A percentile compares a stretch with the other conserved stretches of the same genome.
Conservation (phyloP, 225 moss, liverwort and hornwort genomes). For the Takakia lepidozioides region DNA sequence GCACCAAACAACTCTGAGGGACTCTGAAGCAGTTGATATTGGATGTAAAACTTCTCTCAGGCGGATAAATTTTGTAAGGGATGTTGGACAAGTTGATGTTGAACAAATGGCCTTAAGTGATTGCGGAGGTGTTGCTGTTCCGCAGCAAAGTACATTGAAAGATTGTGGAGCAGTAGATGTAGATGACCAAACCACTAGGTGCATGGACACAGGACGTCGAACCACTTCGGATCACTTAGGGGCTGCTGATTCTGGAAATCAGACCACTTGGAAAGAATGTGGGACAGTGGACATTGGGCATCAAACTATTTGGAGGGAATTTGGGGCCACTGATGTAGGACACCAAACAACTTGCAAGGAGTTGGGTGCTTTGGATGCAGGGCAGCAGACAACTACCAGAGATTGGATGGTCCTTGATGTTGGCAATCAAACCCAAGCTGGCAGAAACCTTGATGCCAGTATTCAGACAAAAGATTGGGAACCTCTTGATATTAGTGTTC, state of each 20-base stretch:
- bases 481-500: constrained; percentile 3
- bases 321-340: background rate
- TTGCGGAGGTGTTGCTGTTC: background rate
- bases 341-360: constrained; percentile 1
- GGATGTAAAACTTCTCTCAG: constrained; percentile 9
- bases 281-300: constrained; percentile 4
- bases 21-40: constrained; percentile 3
- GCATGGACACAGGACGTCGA: too few relatives aligned
- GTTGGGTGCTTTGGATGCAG: background rate
- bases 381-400: background rate
- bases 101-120: constrained; percentile 7
- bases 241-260: constrained; percentile 3
- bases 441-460: background rate
- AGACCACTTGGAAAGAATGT: too few relatives aligned
- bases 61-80: too few relatives aligned
- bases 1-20: constrained; percentile 3
- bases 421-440: constrained; percentile 1
- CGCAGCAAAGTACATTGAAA: background rate
- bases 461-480: background rate
- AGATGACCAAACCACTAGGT: too few relatives aligned
- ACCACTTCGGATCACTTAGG: constrained; percentile 8
- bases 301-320: background rate
- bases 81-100: constrained; percentile 5
- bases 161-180: constrained; percentile 3
- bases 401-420: background rate